phyloP scores from a whole-genome alignment of 805 yeast species.

The Cyberlindnera euphorbiae region DNA sequence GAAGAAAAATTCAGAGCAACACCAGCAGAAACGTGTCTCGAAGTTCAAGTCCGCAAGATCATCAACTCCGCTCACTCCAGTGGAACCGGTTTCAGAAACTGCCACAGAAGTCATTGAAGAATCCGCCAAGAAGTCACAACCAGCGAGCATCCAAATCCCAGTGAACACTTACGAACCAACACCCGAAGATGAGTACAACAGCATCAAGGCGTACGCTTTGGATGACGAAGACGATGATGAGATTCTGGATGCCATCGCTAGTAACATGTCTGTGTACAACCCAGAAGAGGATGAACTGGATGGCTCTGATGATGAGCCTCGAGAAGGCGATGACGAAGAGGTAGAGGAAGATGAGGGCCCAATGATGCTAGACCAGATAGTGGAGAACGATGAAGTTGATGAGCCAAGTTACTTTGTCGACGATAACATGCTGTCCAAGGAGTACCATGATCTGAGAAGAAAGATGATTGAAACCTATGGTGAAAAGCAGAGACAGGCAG shows the following conservation, averaged over 20 bases:
- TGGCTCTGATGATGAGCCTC: constrained; percentile 28
- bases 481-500: constrained; percentile 10
- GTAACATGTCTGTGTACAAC: constrained; percentile 19
- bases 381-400: constrained; percentile 34
- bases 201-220: constrained; percentile 15
- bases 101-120: no score
- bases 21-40: constrained; percentile 4
- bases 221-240: constrained; percentile 23
- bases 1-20: no score
- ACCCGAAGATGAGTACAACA: constrained; percentile 10
- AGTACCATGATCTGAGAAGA: constrained; percentile 28
- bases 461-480: constrained; percentile 26
- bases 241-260: constrained; percentile 16
- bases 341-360: constrained; percentile 35
- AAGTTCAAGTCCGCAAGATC: constrained; percentile 6
- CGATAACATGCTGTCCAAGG: constrained; percentile 25
- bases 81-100: no score
- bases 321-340: constrained; percentile 25
- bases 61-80: no score
- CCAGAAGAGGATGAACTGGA: constrained; percentile 31
- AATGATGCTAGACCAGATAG: constrained; percentile 37
- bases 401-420: constrained; percentile 26
- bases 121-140: background rate
- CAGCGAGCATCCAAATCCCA: constrained; percentile 3
- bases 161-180: constrained; percentile 6